Conservation (phyloP, 192 early-diverging fungal genomes). For the Linnemannia zychae region DNA sequence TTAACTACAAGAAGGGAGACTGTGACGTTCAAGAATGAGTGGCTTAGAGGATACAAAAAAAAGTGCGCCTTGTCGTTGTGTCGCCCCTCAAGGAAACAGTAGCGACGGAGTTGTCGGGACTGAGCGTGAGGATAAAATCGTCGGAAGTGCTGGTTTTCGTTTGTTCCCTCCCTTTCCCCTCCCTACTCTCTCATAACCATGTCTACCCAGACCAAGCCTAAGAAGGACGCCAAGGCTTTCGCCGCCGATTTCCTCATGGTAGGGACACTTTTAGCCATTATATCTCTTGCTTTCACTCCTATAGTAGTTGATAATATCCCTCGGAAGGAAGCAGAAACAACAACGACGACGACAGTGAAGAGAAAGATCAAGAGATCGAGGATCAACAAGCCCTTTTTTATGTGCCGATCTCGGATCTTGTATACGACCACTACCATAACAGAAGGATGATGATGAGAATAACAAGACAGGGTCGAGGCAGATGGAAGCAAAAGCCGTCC, state of each 20-base stretch:
- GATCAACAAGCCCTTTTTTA: not conserved
- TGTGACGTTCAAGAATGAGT: constrained; percentile 2
- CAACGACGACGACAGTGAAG: not conserved
- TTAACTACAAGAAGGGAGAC: not conserved
- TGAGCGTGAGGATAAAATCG: not conserved
- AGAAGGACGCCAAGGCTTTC: constrained; percentile 57
- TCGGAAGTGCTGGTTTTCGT: constrained; percentile 8
- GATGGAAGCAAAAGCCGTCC: not conserved
- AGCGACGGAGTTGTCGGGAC: not conserved
- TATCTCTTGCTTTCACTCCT: not conserved
- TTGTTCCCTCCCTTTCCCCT: constrained; percentile 25
- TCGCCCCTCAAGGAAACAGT: not conserved
- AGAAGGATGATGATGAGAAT: not conserved
- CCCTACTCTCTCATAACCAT: constrained; percentile 19
- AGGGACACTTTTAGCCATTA: constrained; percentile 32
- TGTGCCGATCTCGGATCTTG: not conserved
- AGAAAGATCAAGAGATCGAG: not conserved
- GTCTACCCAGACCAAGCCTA: constrained; percentile 32
- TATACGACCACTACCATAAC: not conserved
- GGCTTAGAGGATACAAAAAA: not conserved
- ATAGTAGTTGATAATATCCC: not conserved
- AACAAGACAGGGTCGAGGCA: not conserved
- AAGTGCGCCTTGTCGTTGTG: not conserved
- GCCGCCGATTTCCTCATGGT: constrained; percentile 68
- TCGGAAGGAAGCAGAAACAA: not conserved